Evolutionary conservation across 495 filamentous ascomycete genomes (phyloP).

Genomic region (Penicillium lagena): DNA sequence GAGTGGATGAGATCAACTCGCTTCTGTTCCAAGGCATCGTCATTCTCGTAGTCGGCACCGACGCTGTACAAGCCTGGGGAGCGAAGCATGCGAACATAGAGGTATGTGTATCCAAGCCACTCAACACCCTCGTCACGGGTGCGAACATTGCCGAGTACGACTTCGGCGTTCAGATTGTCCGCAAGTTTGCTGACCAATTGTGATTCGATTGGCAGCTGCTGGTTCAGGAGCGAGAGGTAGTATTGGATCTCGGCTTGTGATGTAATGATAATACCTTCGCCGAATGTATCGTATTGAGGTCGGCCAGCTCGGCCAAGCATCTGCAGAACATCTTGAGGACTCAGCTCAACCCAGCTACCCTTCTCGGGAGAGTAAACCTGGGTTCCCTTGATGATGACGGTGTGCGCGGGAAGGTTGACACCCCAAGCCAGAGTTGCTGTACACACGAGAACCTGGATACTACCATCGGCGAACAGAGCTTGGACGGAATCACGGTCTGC

Average conservation of each 20-base stretch:
- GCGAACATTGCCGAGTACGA: conserved; percentile 92
- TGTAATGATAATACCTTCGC: conserved; percentile 98
- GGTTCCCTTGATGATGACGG: conserved; percentile 96
- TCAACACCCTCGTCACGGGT: conserved; percentile 93
- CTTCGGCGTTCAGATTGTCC: conserved; percentile 95
- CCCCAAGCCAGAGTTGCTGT: conserved; percentile 98
- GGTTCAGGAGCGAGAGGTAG: conserved; percentile 92
- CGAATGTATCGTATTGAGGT: conserved; percentile 95
- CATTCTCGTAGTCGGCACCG: conserved; percentile 89
- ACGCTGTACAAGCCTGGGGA: conserved; percentile 96
- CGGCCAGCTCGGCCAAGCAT: conserved; percentile 97
- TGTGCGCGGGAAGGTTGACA: conserved; percentile 96
- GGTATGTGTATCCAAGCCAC: conserved; percentile 97
- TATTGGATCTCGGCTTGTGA: conserved; percentile 92
- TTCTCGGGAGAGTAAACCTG: conserved; percentile 98
- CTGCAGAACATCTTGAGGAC: conserved; percentile 94
- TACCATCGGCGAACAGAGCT: conserved; percentile 84
- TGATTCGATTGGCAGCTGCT: conserved; percentile 95
- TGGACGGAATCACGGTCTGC: conserved; percentile 91
- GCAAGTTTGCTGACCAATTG: conserved; percentile 90
- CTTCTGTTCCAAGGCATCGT: conserved; percentile 89
- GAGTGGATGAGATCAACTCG: conserved; percentile 95
- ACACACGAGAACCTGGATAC: conserved; percentile 92
- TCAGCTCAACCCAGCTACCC: conserved; percentile 96
- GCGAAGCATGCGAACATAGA: conserved; percentile 95